These are phyloP conservation scores for Colletotrichum viniferum DNA, from an alignment of 2,329 filamentous ascomycete genomes.

Conservation along the genomic window DNA sequence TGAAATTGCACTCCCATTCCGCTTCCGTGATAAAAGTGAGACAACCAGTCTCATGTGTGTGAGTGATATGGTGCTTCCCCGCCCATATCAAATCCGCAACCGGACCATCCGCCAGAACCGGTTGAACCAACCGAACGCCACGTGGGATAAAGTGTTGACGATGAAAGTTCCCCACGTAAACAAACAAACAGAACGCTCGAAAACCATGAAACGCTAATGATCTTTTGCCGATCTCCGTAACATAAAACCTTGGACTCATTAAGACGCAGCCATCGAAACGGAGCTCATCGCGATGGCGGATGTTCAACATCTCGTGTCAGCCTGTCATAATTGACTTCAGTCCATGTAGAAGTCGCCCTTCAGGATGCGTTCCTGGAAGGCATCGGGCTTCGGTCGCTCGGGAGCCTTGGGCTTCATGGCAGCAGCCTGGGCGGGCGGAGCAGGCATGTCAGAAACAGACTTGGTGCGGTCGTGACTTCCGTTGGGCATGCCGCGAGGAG, in stretches of 20 bases:
- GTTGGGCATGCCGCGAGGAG: slow-evolving; percentile 41
- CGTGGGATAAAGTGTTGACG: slow-evolving; percentile 3
- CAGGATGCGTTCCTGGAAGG: slow-evolving; percentile 94
- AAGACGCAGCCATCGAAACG: neutral
- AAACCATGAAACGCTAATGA: slow-evolving; percentile 4
- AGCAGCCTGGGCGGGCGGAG: slow-evolving; percentile 57
- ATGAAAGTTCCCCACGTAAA: neutral
- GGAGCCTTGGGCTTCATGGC: slow-evolving; percentile 48
- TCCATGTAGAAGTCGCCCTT: slow-evolving; percentile 99
- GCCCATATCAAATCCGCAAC: neutral
- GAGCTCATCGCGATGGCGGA: neutral
- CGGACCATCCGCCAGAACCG: neutral
- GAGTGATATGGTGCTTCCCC: neutral
- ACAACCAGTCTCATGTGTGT: slow-evolving; percentile 13
- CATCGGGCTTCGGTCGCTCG: slow-evolving; percentile 77
- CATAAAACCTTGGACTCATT: neutral
- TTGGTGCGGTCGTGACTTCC: slow-evolving; percentile 67
- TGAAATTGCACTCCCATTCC: slow-evolving; percentile 12
- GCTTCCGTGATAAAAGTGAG: slow-evolving; percentile 13
- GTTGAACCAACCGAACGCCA: slow-evolving; percentile 6
- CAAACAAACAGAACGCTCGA: neutral
- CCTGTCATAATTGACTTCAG: slow-evolving; percentile 45
- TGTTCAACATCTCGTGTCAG: neutral
- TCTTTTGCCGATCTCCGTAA: slow-evolving; percentile 5
- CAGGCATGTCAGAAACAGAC: slow-evolving; percentile 70